A percentile compares a stretch with the other conserved stretches of the same genome.
Conservation (phyloP, 2,329 filamentous ascomycete species). For the Paramyrothecium roridum region DNA sequence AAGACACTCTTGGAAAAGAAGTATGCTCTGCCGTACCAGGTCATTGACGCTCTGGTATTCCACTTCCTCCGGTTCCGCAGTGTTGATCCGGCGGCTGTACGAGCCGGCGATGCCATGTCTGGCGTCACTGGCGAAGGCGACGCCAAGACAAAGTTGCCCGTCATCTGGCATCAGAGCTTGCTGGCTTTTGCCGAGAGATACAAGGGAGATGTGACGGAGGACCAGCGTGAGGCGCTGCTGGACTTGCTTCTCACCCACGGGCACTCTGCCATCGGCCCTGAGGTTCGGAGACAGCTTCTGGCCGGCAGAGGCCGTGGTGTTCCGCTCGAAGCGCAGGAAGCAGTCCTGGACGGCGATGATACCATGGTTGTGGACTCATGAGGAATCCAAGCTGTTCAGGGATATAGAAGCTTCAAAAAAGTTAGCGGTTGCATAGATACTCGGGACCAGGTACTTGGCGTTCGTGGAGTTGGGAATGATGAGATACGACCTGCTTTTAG, state of each 20-base stretch:
- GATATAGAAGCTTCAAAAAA: neutral
- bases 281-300: conserved; percentile 83
- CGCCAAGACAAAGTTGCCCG: conserved; percentile 67
- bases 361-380: conserved; percentile 74
- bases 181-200: conserved; percentile 92
- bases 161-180: conserved; percentile 94
- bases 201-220: conserved; percentile 92
- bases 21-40: conserved; percentile 92
- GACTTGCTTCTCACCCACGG: conserved; percentile 83
- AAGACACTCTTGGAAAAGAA: conserved; percentile 92
- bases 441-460: neutral
- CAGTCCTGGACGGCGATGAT: conserved; percentile 72
- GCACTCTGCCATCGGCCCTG: conserved; percentile 84
- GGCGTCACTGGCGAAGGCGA: conserved; percentile 42
- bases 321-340: conserved; percentile 52
- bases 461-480: neutral
- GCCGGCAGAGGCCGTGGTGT: conserved; percentile 85
- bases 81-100: conserved; percentile 56
- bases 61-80: conserved; percentile 90
- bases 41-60: conserved; percentile 91
- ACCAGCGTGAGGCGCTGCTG: conserved; percentile 85
- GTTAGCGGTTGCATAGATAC: neutral
- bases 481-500: neutral
- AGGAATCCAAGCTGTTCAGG: conserved; percentile 1
- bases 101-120: conserved; percentile 51